Percentiles rank a stretch among this genome's conserved stretches.
These are phyloP conservation scores for Pseudogymnoascus sp. DNA, from an alignment of 2,329 filamentous ascomycete species.

Conservation along the genomic window DNA sequence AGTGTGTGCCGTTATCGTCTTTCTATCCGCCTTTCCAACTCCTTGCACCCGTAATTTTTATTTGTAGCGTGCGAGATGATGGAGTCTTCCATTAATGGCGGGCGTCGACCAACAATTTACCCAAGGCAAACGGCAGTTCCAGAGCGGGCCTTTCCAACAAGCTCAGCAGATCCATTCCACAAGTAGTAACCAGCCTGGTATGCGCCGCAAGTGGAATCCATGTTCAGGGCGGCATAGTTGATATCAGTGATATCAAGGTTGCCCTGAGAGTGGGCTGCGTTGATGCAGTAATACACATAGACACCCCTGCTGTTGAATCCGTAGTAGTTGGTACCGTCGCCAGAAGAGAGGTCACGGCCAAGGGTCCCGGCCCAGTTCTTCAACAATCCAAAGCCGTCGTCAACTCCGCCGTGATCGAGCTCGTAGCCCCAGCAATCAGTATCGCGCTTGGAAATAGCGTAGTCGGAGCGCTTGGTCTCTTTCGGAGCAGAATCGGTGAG, in stretches of 20 bases:
- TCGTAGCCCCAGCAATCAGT: neutral
- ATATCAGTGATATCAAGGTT: neutral
- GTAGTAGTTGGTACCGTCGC: neutral
- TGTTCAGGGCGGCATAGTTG: neutral
- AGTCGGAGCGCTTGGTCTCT: neutral
- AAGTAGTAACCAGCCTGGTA: neutral
- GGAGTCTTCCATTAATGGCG: neutral
- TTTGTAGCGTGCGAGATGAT: neutral
- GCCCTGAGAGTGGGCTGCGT: neutral
- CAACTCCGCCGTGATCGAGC: neutral
- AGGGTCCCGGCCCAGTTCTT: neutral
- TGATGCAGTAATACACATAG: neutral
- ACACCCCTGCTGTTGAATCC: neutral
- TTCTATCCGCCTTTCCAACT: neutral
- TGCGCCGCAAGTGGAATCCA: neutral
- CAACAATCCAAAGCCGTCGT: neutral
- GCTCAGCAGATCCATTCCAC: neutral
- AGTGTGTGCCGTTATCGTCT: neutral
- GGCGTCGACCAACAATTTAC: neutral
- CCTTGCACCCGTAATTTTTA: neutral
- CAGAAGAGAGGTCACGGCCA: neutral
- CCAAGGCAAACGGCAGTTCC: neutral
- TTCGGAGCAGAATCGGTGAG: neutral
- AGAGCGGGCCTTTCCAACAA: neutral
- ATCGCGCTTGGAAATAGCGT: neutral